Conservation (phyloP, 2,329 filamentous ascomycete genomes). For the Aspergillus alliaceus region DNA sequence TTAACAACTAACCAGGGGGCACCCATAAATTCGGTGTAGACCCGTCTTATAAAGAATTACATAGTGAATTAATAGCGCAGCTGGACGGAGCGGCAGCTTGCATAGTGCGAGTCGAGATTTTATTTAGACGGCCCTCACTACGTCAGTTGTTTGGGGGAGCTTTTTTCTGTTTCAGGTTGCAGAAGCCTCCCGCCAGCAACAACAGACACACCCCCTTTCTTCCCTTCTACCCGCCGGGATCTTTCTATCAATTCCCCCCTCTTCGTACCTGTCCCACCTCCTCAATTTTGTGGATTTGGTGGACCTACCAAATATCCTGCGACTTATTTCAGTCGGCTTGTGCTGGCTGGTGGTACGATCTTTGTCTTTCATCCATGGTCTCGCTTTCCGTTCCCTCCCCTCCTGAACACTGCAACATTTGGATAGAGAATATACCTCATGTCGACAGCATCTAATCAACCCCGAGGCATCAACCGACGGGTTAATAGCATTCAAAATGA, state of each 20-base stretch:
- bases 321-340: constrained; percentile 9
- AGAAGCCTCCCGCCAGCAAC: constrained; percentile 18
- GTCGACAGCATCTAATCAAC: constrained; percentile 49
- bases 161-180: constrained; percentile 24
- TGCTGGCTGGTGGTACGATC: constrained; percentile 26
- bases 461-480: constrained; percentile 47
- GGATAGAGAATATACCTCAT: constrained; percentile 34
- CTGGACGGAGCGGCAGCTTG: background rate
- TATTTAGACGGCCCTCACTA: constrained; percentile 8
- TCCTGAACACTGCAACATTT: constrained; percentile 23
- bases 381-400: constrained; percentile 27
- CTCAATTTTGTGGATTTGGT: background rate
- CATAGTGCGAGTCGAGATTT: background rate
- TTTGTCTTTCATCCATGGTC: constrained; percentile 33
- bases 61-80: background rate
- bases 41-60: background rate
- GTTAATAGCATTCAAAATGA: constrained; percentile 49
- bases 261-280: background rate
- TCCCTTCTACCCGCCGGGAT: constrained; percentile 10
- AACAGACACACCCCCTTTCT: constrained; percentile 17
- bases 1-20: background rate
- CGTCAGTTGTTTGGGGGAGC: constrained; percentile 19
- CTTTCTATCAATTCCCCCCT: constrained; percentile 3
- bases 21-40: background rate
- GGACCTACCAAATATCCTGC: background rate